These are phyloP conservation scores for Colletotrichum sp. DNA, from an alignment of 2,329 filamentous ascomycete genomes.

Conservation along the genomic window DNA sequence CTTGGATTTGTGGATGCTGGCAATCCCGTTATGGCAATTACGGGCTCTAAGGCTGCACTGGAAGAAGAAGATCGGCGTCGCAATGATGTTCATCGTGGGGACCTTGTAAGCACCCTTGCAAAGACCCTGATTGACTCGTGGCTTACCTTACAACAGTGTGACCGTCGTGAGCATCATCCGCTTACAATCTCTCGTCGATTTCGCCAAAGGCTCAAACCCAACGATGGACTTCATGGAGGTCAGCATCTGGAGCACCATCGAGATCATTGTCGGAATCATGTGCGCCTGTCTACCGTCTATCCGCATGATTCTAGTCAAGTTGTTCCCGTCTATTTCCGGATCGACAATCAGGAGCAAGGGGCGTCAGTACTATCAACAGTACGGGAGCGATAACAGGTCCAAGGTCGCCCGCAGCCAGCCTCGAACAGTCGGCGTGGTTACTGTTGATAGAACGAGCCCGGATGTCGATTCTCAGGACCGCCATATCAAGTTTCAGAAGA, in stretches of 20 bases:
- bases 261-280: constrained; percentile 40
- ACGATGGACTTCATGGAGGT: constrained; percentile 29
- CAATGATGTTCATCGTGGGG: constrained; percentile 50
- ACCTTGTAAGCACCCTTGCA: constrained; percentile 34
- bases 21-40: constrained; percentile 48
- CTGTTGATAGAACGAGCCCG: not conserved
- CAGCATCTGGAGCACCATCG: constrained; percentile 37
- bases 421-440: not conserved
- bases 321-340: constrained; percentile 32
- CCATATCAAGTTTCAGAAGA: constrained; percentile 36
- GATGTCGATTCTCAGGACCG: not conserved
- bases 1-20: constrained; percentile 53
- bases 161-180: constrained; percentile 33
- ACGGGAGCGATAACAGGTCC: constrained; percentile 8
- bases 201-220: constrained; percentile 24
- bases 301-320: constrained; percentile 31
- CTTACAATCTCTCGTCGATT: constrained; percentile 28
- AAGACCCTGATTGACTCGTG: not conserved
- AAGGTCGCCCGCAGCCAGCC: not conserved
- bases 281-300: constrained; percentile 38
- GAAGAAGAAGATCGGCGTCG: constrained; percentile 48
- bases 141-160: constrained; percentile 22
- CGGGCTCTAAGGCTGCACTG: constrained; percentile 40
- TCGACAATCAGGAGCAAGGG: constrained; percentile 20
- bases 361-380: constrained; percentile 13